These are phyloP conservation scores for Choanephora cucurbitarum DNA, from an alignment of 371 early-diverging fungal species.

Conservation along the genomic window DNA sequence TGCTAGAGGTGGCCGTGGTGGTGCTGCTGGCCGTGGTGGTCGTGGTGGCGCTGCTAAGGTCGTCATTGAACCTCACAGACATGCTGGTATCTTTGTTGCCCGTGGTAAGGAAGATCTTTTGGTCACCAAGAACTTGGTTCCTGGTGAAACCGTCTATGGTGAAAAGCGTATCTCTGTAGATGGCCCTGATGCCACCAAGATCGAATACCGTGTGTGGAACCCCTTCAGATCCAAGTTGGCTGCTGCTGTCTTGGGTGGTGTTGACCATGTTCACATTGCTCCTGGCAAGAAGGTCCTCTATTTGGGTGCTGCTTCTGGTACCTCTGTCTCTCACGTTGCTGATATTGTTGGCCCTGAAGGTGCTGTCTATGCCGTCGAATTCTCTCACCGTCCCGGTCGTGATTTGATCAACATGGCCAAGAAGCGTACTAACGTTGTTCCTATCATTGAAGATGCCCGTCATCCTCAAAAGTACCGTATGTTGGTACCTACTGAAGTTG, in stretches of 20 bases:
- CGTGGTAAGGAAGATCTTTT: constrained; percentile 99
- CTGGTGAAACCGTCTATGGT: constrained; percentile 98
- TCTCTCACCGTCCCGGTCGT: constrained; percentile 99
- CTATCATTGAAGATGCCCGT: constrained; percentile 99
- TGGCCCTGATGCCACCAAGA: constrained; percentile 94
- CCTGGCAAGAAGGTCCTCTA: constrained; percentile 99
- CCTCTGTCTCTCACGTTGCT: constrained; percentile 99
- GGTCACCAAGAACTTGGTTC: constrained; percentile 98
- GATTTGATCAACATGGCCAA: constrained; percentile 99
- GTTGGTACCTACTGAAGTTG: constrained; percentile 98
- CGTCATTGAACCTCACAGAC: constrained; percentile 97
- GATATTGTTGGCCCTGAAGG: constrained; percentile 99
- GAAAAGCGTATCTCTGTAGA: constrained; percentile 99
- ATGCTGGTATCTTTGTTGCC: constrained; percentile 96
- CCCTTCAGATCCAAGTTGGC: constrained; percentile 99
- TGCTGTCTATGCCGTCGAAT: constrained; percentile 99
- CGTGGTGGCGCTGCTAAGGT: constrained; percentile 75
- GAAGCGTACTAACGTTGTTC: constrained; percentile 99
- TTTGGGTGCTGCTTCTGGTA: constrained; percentile 99
- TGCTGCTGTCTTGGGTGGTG: constrained; percentile 99
- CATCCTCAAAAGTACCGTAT: constrained; percentile 99
- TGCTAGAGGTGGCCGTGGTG: constrained; percentile 18
- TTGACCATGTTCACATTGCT: constrained; percentile 96
- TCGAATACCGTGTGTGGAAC: constrained; percentile 99
- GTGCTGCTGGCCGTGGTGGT: background rate